phyloP scores from a whole-genome alignment of 2,329 filamentous ascomycete genomes.

The Talaromyces sp. region DNA sequence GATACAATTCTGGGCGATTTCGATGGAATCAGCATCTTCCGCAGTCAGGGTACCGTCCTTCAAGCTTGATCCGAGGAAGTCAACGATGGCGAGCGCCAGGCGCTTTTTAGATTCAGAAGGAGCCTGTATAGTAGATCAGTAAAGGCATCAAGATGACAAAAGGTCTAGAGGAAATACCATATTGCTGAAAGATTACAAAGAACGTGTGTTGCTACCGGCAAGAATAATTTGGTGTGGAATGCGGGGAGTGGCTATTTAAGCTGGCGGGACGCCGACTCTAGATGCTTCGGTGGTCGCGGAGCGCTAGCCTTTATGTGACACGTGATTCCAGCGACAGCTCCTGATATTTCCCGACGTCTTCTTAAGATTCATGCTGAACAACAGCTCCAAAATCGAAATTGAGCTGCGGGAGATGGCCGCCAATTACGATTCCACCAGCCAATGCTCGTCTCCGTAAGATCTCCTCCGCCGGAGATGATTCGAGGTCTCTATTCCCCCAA shows the following conservation, averaged over 20 bases:
- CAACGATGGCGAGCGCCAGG: constrained; percentile 93
- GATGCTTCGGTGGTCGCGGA: constrained; percentile 18
- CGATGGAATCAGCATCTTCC: constrained; percentile 90
- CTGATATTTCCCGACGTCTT: neutral
- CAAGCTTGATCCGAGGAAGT: constrained; percentile 82
- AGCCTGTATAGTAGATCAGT: constrained; percentile 28
- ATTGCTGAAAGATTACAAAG: neutral
- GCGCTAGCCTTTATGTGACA: constrained; percentile 7
- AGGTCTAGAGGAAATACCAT: constrained; percentile 10
- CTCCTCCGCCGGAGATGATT: constrained; percentile 34
- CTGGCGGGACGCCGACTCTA: constrained; percentile 13
- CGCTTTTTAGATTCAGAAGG: constrained; percentile 66
- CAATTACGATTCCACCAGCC: constrained; percentile 22
- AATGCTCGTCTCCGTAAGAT: constrained; percentile 24
- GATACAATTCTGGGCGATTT: constrained; percentile 92
- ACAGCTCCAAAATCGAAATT: constrained; percentile 10
- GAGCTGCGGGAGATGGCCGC: constrained; percentile 23
- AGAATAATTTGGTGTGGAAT: constrained; percentile 14
- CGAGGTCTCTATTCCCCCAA: constrained; percentile 28
- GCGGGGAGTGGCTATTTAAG: constrained; percentile 19
- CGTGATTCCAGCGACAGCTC: constrained; percentile 17
- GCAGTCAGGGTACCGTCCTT: constrained; percentile 82
- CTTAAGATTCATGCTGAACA: neutral
- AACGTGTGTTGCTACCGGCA: constrained; percentile 2
- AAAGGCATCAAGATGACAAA: neutral